Base-by-base conservation (phyloP, 2,329 filamentous ascomycete genomes). In the Parastagonospora avenae region DNA sequence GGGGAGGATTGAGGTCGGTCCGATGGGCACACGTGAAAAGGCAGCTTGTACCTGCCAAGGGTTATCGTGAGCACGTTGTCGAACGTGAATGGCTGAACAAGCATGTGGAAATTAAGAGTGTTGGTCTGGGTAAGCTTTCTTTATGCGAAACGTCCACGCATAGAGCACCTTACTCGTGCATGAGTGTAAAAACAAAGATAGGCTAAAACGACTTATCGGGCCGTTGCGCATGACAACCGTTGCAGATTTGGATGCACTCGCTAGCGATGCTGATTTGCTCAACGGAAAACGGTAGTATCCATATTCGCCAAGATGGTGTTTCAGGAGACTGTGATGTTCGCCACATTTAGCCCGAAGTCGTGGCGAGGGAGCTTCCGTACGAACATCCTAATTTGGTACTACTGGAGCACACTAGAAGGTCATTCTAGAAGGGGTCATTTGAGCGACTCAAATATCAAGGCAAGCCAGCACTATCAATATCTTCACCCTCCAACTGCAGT, bases 311-410 rank as follows among this genome's bases (percentile, higher is more conserved):
- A 38, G 16, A 14, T 14, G 9, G 14, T 48, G 49, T 60, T 60
- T 57, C 50, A 54, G 42, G 29, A 36, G 8, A 36, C 38, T 40
- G 44, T 24, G 36, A 45, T 49, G 35, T 46, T 55, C 46, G 43
- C 53, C 57, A 54, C 46, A 51, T 48, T 60, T 37, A 16, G 35
- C 35, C 51, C 51, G 48, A 48, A 27, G 14, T 10, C 32, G 38
- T 28, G 32, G 31, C 16, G 40, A 14, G 28, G 44, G 50, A 52
- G 49, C 35, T 52, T 49, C 40, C 48, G 12, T 6, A 12, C 30
- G 16, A 27, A 8, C 4, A 24, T 27, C 4, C 31, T 15, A 10
- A 16, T 7, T 19, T 19, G 12, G 14, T 10, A 11, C 14, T 38
- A 8, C 36, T 24, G 3, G 19, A 5, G 5, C 5, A 24, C 19